These are phyloP conservation scores for Candida quercuum DNA, from an alignment of 805 yeast species.

Conservation along the genomic window DNA sequence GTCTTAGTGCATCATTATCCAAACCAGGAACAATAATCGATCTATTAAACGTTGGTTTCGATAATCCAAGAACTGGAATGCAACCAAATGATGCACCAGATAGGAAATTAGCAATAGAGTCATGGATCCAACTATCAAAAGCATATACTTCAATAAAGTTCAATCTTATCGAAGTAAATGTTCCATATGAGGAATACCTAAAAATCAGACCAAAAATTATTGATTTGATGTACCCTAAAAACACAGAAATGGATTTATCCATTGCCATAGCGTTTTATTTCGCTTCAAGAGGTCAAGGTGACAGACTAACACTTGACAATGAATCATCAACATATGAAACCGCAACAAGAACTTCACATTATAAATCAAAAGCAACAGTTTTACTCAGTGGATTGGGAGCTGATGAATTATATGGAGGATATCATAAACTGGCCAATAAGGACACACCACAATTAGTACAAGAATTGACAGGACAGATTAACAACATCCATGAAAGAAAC, in stretches of 20 bases:
- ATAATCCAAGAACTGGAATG: conserved; percentile 72
- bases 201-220: conserved; percentile 45
- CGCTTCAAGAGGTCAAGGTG: conserved; percentile 63
- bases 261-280: conserved; percentile 94
- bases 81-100: conserved; percentile 76
- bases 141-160: conserved; percentile 38
- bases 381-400: conserved; percentile 93
- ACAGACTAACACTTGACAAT: conserved; percentile 8
- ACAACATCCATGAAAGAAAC: conserved; percentile 71
- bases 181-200: conserved; percentile 63
- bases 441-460: conserved; percentile 39
- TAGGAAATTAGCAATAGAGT: conserved; percentile 62
- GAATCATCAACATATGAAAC: conserved; percentile 2
- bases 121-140: conserved; percentile 47
- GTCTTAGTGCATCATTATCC: conserved; percentile 35
- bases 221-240: conserved; percentile 71
- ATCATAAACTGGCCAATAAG: conserved; percentile 66
- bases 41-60: conserved; percentile 88
- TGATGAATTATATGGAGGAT: conserved; percentile 95
- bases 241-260: conserved; percentile 92
- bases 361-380: conserved; percentile 57
- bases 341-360: conserved; percentile 22
- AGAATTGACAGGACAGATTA: conserved; percentile 68
- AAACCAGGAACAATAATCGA: conserved; percentile 43
- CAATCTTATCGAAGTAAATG: conserved; percentile 61